Percentiles rank a stretch among this genome's conserved stretches.
Evolutionary conservation across 768 basidiomycete genomes (phyloP).

Genomic region (Termitomyces titanicus): DNA sequence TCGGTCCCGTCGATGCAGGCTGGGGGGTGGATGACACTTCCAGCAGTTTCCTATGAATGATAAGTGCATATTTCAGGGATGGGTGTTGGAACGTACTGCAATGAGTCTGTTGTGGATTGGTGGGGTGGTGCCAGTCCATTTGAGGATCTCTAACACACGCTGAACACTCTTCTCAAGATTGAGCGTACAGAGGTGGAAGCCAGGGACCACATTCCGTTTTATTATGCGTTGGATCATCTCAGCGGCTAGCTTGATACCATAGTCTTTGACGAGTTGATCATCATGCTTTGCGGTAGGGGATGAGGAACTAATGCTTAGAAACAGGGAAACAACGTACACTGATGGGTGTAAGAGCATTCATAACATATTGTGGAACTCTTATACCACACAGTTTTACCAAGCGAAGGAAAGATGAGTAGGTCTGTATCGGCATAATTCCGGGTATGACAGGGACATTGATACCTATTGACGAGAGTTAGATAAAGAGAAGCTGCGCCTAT

Average conservation of each 20-base stretch:
- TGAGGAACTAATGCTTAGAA: background rate
- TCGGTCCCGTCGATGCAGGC: constrained; percentile 26
- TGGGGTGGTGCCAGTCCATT: constrained; percentile 58
- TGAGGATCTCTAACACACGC: constrained; percentile 73
- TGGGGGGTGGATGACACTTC: constrained; percentile 29
- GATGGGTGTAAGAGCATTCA: constrained; percentile 68
- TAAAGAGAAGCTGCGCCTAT: background rate
- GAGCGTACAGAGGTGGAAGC: constrained; percentile 93
- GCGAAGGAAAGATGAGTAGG: constrained; percentile 88
- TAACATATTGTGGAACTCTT: constrained; percentile 63
- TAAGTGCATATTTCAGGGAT: background rate
- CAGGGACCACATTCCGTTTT: constrained; percentile 53
- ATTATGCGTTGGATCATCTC: constrained; percentile 68
- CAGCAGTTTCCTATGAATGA: constrained; percentile 26
- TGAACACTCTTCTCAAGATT: constrained; percentile 97
- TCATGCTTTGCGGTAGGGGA: constrained; percentile 59
- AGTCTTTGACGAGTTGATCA: constrained; percentile 91
- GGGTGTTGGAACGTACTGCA: constrained; percentile 35
- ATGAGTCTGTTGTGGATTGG: constrained; percentile 62
- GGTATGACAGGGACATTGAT: constrained; percentile 90
- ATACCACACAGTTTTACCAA: constrained; percentile 87
- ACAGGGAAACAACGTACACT: constrained; percentile 48
- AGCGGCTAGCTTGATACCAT: constrained; percentile 84
- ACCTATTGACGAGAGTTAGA: constrained; percentile 43
- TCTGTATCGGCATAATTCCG: constrained; percentile 98